Conservation (phyloP, 225 moss, liverwort and hornwort genomes). For the Sphagnum contortum region DNA sequence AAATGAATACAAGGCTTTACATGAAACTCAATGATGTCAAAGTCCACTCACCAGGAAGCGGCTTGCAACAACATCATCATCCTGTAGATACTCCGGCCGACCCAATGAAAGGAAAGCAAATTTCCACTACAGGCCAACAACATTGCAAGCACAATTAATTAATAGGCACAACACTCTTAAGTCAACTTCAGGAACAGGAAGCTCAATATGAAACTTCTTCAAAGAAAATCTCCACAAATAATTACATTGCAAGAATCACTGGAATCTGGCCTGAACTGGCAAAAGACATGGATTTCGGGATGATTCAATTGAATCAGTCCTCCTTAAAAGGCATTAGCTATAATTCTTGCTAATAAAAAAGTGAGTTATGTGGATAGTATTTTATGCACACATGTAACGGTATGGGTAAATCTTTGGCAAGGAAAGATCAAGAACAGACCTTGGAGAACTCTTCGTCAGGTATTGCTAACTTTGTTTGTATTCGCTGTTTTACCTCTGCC, state of each 20-base stretch:
- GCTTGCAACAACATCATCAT: slow-evolving; percentile 73
- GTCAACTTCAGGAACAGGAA: too few relatives aligned
- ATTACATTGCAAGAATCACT: neutral
- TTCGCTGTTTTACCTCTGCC: slow-evolving; percentile 66
- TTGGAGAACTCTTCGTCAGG: slow-evolving; percentile 84
- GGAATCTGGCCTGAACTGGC: neutral
- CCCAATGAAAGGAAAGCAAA: slow-evolving; percentile 91
- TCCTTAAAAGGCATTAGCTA: too few relatives aligned
- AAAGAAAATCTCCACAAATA: too few relatives aligned
- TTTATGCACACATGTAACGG: too few relatives aligned
- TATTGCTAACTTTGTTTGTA: slow-evolving; percentile 63
- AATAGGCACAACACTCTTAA: too few relatives aligned
- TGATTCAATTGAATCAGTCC: too few relatives aligned
- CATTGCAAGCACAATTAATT: too few relatives aligned
- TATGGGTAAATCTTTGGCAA: neutral
- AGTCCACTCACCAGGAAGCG: slow-evolving; percentile 68
- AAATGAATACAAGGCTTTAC: neutral
- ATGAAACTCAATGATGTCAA: neutral
- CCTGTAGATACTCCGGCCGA: slow-evolving; percentile 87
- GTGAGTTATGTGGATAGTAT: too few relatives aligned
- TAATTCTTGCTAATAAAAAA: too few relatives aligned
- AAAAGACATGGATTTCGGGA: too few relatives aligned
- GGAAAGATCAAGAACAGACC: slow-evolving; percentile 20
- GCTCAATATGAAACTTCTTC: too few relatives aligned
- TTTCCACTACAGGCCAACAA: slow-evolving; percentile 58